Base-by-base conservation (phyloP, 177 flowering plant genomes). In the Vitis hybrid region DNA sequence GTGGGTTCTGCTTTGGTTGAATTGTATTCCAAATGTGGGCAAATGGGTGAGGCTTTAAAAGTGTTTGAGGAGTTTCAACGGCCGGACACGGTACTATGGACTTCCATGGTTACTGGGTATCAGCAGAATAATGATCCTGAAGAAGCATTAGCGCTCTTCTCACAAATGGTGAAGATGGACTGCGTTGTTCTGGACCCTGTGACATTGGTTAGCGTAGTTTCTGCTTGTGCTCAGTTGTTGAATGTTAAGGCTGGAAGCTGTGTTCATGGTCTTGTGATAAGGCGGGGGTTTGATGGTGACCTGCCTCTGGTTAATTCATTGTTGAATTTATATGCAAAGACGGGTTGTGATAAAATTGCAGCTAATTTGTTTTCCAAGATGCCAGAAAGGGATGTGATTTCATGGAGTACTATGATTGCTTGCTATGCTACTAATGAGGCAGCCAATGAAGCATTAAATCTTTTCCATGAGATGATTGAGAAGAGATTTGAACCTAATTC, bases 361-460 rank as follows among this genome's bases (percentile, higher is more conserved):
- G 78, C 54, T 63, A 85, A 72, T 48, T 70, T 85, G 69, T 89
- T 89, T 60, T 48, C 60, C 59, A 57, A 12, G 46, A 88, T 86
- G 87, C 30, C 49, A 16, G 70, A 68, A 40, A 85, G 69, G 54
- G 93, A 89, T 81, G 84, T 86, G 57, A 77, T 89, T 65, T 83
- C 91, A n/a, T 89, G 94, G 91, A 83, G 89, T 69, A 74, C 84
- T 55, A 78, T 88, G 87, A 74, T 89, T 66, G 75, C 81, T 46
- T 84, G 90, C 61, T 86, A 76, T 76, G 81, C 75, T 52, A 83
- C 80, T 49, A 81, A 84, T 71, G 86, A 75, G 46, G 71, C 75
- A 69, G 74, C 84, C 27, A 48, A 18, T 52, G 83, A 81, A 68
- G 90, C 94, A 11, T 65, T 89, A 32, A 46, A 24, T 64, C 80